Evolutionary conservation across 495 filamentous ascomycete genomes (phyloP), one percentile per base, ranked within the genome.

Genomic region (Aspergillus haitiensis): DNA sequence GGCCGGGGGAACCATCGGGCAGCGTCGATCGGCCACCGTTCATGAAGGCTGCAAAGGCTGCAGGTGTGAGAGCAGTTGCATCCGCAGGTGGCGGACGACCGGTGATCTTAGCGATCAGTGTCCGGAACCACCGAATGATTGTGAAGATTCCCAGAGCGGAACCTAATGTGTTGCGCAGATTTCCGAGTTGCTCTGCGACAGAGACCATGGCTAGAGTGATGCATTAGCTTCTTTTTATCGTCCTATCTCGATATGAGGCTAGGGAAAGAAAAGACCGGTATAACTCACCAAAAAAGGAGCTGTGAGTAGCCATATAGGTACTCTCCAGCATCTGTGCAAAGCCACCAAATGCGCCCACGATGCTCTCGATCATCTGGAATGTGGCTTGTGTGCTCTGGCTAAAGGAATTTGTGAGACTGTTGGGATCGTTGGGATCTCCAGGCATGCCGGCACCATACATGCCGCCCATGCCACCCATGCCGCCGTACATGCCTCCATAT

Each of bases 301-400:
- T 95, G 78, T 98, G 95, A 3, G 95, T 99, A n/a, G 95, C 94
- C 95, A 99, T 98, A 67, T 96, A 99, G 10, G 95, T 98, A 73
- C 93, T 97, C 76, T 99, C 94, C 10, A 99, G 82, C 95, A 99
- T 98, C 81, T 99, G 95, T 15, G 95, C 93, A 70, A 99, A 97
- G 2, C 95, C 95, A 33, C 93, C 91, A 63, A 80, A 97, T 13
- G 95, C 93, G n/a, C 91, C 88, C n/a, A 98, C 94, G 45, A 99
- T 89, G 62, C 92, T 94, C 77, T 99, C 95, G 42, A 99, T 92
- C 81, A 98, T 90, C 81, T 98, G 94, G 69, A 99, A 99, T 2
- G 95, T 98, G n/a, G 93, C 89, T 64, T 93, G 90, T 1, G 95
- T 99, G 75, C 86, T 93, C 68, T 92, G 91, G 66, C 83, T 87